These are phyloP conservation scores for Vickermania spadyakhi DNA, from an alignment of 208 protist species.

Conservation along the genomic window DNA sequence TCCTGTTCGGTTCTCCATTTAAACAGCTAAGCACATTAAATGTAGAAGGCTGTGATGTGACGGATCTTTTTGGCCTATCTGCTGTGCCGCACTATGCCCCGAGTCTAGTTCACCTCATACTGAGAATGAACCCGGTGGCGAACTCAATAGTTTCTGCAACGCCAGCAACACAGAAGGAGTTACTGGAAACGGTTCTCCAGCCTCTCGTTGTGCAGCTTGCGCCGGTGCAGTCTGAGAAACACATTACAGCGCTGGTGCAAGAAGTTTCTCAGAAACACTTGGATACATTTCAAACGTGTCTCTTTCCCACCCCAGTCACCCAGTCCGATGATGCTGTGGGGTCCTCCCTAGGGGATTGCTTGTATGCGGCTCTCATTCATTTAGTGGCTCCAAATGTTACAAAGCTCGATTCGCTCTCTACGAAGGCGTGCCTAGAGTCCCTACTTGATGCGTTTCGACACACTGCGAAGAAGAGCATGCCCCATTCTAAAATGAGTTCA, in stretches of 20 bases:
- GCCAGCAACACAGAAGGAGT: not conserved
- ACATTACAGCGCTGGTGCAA: not conserved
- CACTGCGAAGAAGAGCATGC: too few relatives aligned
- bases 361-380: conserved; percentile 36
- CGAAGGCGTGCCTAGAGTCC: too few relatives aligned
- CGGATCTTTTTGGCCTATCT: not conserved
- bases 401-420: too few relatives aligned
- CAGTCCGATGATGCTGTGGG: not conserved
- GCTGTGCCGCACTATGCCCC: not conserved
- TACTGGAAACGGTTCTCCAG: not conserved
- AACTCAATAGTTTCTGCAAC: not conserved
- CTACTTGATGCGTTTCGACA: too few relatives aligned
- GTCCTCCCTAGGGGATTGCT: conserved; percentile 3
- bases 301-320: too few relatives aligned
- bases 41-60: not conserved
- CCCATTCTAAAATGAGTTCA: too few relatives aligned
- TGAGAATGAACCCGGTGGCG: not conserved
- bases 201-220: not conserved
- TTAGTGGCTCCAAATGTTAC: conserved; percentile 38
- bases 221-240: not conserved
- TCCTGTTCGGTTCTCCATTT: not conserved
- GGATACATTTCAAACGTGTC: too few relatives aligned
- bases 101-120: not conserved
- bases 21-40: not conserved
- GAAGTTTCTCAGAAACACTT: not conserved